These are phyloP conservation scores for Tuber magnatum DNA, from an alignment of 495 filamentous ascomycete genomes.

Conservation along the genomic window DNA sequence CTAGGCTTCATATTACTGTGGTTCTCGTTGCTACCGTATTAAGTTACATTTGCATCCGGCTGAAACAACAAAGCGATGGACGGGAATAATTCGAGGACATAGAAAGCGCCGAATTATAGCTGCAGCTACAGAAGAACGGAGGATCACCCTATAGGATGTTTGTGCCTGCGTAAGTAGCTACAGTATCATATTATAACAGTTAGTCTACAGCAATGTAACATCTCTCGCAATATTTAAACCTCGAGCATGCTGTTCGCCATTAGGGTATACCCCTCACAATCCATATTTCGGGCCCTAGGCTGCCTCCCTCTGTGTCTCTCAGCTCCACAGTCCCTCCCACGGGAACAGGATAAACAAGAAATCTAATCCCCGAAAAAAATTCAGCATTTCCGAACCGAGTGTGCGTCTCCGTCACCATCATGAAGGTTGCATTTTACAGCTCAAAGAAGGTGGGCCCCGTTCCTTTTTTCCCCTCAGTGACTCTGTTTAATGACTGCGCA, in stretches of 20 bases:
- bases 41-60: background rate
- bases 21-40: background rate
- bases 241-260: background rate
- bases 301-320: background rate
- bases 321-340: background rate
- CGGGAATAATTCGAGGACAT: background rate
- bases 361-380: background rate
- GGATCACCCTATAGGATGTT: background rate
- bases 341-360: background rate
- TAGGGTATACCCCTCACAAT: background rate
- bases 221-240: background rate
- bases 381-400: background rate
- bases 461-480: background rate
- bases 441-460: constrained; percentile 35
- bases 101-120: background rate
- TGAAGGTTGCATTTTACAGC: constrained; percentile 40
- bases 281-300: background rate
- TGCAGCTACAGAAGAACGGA: background rate
- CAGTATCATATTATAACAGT: too few species aligned
- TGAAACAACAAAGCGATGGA: background rate
- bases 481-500: background rate
- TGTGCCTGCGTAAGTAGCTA: background rate
- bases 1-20: background rate
- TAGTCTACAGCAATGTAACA: too few species aligned
- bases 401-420: constrained; percentile 2